phyloP scores from a whole-genome alignment of 805 yeast genomes.

The Pichia sporocuriosa region DNA sequence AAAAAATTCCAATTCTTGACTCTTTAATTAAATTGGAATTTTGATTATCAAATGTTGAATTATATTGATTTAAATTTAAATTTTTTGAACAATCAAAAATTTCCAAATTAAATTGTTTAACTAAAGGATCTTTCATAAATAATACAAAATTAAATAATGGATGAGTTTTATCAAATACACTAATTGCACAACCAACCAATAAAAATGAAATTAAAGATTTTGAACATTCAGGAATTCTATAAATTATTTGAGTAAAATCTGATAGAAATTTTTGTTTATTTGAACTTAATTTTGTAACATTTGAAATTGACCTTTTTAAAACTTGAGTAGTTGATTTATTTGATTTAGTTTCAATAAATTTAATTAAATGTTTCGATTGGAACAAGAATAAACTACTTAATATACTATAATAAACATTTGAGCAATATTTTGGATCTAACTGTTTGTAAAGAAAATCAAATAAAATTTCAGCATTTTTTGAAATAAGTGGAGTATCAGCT shows the following conservation, averaged over 20 bases:
- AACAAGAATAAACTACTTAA: slow-evolving; percentile 31
- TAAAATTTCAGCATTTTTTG: slow-evolving; percentile 28
- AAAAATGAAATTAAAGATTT: slow-evolving; percentile 30
- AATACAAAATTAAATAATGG: slow-evolving; percentile 26
- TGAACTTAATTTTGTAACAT: slow-evolving; percentile 9
- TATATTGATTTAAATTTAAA: slow-evolving; percentile 2
- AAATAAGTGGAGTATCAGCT: slow-evolving; percentile 10
- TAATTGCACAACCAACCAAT: slow-evolving; percentile 29
- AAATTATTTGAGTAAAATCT: slow-evolving; percentile 21
- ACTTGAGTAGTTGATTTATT: slow-evolving; percentile 19
- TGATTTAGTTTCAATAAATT: slow-evolving; percentile 19
- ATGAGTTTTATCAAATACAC: slow-evolving; percentile 21
- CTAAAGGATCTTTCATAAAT: slow-evolving; percentile 19
- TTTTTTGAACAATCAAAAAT: slow-evolving; percentile 13
- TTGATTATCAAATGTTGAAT: not conserved
- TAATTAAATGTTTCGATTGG: slow-evolving; percentile 28
- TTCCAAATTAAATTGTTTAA: slow-evolving; percentile 26
- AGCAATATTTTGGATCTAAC: slow-evolving; percentile 26
- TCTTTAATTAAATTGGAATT: slow-evolving; percentile 14
- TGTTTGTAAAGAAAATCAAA: slow-evolving; percentile 31
- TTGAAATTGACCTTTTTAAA: slow-evolving; percentile 21
- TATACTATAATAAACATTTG: slow-evolving; percentile 27
- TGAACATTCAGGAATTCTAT: slow-evolving; percentile 22
- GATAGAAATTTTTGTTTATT: slow-evolving; percentile 23
- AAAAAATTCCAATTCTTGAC: slow-evolving; percentile 22